Evolutionary conservation across 2,329 filamentous ascomycete species (phyloP).

Genomic region (Colletotrichum sp.): DNA sequence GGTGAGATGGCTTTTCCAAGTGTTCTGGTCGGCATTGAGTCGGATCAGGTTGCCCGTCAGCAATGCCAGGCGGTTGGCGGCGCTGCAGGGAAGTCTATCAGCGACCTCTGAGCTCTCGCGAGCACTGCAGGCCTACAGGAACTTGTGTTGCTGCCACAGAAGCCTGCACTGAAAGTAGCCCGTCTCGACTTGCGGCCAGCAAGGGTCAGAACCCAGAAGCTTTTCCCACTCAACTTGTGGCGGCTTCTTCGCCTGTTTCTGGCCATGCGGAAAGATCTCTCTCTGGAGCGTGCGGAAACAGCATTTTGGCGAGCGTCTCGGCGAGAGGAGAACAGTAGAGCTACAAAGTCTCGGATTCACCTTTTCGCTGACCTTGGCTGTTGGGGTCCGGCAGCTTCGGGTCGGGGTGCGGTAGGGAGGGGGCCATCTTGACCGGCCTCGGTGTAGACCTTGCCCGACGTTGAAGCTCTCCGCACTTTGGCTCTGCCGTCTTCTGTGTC

Average conservation of each 20-base stretch:
- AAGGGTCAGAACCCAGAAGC: neutral
- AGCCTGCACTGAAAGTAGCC: neutral
- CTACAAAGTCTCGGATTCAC: neutral
- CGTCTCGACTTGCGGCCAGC: neutral
- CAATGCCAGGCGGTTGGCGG: neutral
- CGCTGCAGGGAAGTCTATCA: neutral
- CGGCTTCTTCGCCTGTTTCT: neutral
- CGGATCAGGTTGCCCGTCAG: neutral
- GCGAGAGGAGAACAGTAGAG: neutral
- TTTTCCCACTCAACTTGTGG: neutral
- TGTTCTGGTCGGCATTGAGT: neutral
- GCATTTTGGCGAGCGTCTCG: conserved; percentile 7
- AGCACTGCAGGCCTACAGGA: neutral
- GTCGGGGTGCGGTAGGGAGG: neutral
- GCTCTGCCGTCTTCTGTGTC: neutral
- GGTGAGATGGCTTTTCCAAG: neutral
- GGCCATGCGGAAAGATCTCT: neutral
- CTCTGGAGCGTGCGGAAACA: neutral
- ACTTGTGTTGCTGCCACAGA: neutral
- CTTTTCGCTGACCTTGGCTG: neutral
- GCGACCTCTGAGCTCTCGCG: neutral
- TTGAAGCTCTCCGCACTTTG: neutral
- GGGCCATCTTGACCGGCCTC: neutral
- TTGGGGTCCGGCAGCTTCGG: neutral
- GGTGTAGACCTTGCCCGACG: neutral